These are phyloP conservation scores for Monosporascus sp. DNA, from an alignment of 2,329 filamentous ascomycete species.

Conservation along the genomic window DNA sequence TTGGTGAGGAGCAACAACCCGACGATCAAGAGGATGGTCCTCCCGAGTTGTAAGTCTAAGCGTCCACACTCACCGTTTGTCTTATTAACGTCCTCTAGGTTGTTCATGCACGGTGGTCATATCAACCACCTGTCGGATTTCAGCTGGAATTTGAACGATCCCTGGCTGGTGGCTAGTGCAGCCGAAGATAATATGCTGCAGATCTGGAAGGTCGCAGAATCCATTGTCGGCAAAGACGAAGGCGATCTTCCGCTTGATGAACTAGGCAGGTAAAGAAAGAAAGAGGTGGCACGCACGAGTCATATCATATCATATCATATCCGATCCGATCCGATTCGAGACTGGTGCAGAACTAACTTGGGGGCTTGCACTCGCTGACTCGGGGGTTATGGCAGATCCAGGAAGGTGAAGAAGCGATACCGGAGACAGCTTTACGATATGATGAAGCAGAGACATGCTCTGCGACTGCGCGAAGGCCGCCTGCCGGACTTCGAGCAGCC, in stretches of 20 bases:
- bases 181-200: conserved; percentile 97
- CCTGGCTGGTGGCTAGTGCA: conserved; percentile 92
- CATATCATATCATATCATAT: not conserved
- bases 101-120: conserved; percentile 99
- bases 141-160: conserved; percentile 94
- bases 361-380: not conserved
- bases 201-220: conserved; percentile 83
- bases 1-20: conserved; percentile 89
- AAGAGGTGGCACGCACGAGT: conserved; percentile 2
- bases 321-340: conserved; percentile 1
- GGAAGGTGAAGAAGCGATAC: conserved; percentile 6
- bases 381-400: conserved; percentile 2
- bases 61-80: not conserved
- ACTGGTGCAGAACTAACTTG: not conserved
- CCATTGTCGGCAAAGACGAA: conserved; percentile 73
- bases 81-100: conserved; percentile 38
- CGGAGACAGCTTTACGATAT: conserved; percentile 12
- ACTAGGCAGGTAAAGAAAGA: conserved; percentile 53
- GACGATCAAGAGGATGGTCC: conserved; percentile 94
- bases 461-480: conserved; percentile 3
- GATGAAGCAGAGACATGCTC: conserved; percentile 6
- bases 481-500: not conserved
- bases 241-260: conserved; percentile 72
- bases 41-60: conserved; percentile 75
- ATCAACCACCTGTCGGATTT: conserved; percentile 97